Base-by-base conservation (phyloP, 768 basidiomycete species). In the Holtermanniella nyarrowii region DNA sequence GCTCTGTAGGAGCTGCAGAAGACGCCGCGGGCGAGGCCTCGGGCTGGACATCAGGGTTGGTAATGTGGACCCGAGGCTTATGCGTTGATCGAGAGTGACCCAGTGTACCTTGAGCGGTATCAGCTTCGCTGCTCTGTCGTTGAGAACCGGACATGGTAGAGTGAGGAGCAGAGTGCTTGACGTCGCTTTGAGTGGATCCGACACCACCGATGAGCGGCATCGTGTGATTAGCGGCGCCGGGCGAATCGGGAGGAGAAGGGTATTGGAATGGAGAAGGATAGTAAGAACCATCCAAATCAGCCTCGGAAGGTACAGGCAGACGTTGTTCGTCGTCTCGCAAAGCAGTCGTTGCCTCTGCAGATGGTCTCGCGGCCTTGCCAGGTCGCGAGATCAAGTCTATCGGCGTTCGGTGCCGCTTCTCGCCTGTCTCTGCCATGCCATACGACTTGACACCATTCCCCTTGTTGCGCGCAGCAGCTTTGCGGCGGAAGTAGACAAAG, bases 401-500 rank as follows among this genome's bases (percentile, higher is more conserved):
- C 21, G 41, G 48, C 23, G 20, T 41, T 26, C 21, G 25, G 7
- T 42, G 21, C 5, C 48, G 21, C 43, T 49, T 54, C 42, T 49
- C 47, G 4, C 1, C 41, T n/a, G 20, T 40, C 20, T 27, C 48
- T 22, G 26, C 42, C 46, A 3, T 42, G 31, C 10, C 43, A 23
- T 27, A 22, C 39, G 22, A 26, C 37, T 41, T 47, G 42, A 26
- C 5, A 10, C 11, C 52, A n/a, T 49, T 54, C 7, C 58, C 53
- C 10, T 48, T 59, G 26, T 49, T 53, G 4, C 59, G 41, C 11
- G 52, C 50, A 20, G 59, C 48, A 22, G 48, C 52, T 23, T 57
- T 47, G 22, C 64, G 58, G 22, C 71, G 52, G 5, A 58, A 21
- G 53, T 69, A 70, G 59, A 58, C 69, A 54, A 68, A 65, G 3